Evolutionary conservation across 116 monocot genomes (phyloP).

Genomic region (Papilionanthe hybrid): DNA sequence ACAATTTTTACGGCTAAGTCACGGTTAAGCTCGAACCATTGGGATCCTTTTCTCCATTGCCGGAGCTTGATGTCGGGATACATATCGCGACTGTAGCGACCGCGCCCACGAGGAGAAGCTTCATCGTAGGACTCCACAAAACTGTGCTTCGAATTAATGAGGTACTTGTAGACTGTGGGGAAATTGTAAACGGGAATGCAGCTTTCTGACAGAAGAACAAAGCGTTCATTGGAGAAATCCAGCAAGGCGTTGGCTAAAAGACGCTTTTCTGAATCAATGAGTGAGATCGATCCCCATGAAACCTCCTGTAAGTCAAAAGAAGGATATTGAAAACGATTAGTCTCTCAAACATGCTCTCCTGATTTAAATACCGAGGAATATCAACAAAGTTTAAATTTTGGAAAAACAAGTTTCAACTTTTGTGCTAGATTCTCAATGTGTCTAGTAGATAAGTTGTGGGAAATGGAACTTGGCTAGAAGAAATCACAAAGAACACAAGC

Average conservation of each 20-base stretch:
- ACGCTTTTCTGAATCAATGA: conserved; percentile 54
- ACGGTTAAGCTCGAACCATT: conserved; percentile 52
- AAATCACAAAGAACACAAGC: too few relatives aligned
- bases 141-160: conserved; percentile 31
- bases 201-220: conserved; percentile 49
- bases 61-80: conserved; percentile 24
- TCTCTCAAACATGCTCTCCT: background rate
- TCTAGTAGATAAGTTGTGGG: too few relatives aligned
- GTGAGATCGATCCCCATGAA: conserved; percentile 49
- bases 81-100: conserved; percentile 44
- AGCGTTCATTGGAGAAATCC: conserved; percentile 57
- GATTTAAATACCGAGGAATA: background rate
- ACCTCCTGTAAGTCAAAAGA: conserved; percentile 23
- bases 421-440: too few relatives aligned
- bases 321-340: background rate
- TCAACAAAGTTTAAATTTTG: background rate
- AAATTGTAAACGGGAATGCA: conserved; percentile 52
- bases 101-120: conserved; percentile 28
- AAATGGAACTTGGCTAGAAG: too few relatives aligned
- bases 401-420: too few relatives aligned
- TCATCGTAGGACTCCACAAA: conserved; percentile 49
- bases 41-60: conserved; percentile 53
- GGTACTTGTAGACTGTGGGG: conserved; percentile 40
- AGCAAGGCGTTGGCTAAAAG: conserved; percentile 57
- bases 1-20: conserved; percentile 29